Conservation (phyloP, 129 eudicot species). For the Ambrosia artemisiifolia region DNA sequence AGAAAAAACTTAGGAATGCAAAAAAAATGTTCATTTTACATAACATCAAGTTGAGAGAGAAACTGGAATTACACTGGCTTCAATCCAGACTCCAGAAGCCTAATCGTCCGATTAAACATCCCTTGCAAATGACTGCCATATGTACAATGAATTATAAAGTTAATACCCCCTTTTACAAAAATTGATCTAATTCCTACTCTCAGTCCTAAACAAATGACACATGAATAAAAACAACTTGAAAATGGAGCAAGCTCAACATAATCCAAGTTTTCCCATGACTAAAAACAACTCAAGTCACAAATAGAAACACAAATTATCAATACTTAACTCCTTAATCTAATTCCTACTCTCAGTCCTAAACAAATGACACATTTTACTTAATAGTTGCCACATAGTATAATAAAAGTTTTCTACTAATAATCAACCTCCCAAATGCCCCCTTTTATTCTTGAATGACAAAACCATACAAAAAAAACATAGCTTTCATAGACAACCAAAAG, state of each 20-base stretch:
- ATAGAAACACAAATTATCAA: background rate
- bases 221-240: background rate
- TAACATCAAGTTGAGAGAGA: background rate
- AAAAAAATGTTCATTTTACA: slow-evolving; percentile 31
- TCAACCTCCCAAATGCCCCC: background rate
- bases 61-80: slow-evolving; percentile 77
- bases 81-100: slow-evolving; percentile 93
- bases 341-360: background rate
- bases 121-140: slow-evolving; percentile 85
- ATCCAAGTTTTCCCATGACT: background rate
- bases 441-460: background rate
- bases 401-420: background rate
- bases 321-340: background rate
- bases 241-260: too few species aligned
- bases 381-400: background rate
- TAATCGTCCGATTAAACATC: slow-evolving; percentile 89
- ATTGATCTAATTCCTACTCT: background rate
- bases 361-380: background rate
- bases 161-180: background rate
- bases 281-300: background rate
- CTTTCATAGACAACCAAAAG: background rate
- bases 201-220: background rate
- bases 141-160: slow-evolving; percentile 18
- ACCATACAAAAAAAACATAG: background rate
- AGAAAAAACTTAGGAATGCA: slow-evolving; percentile 1